These are phyloP conservation scores for Yarrowia divulgata DNA, from an alignment of 805 yeast genomes.

Conservation along the genomic window DNA sequence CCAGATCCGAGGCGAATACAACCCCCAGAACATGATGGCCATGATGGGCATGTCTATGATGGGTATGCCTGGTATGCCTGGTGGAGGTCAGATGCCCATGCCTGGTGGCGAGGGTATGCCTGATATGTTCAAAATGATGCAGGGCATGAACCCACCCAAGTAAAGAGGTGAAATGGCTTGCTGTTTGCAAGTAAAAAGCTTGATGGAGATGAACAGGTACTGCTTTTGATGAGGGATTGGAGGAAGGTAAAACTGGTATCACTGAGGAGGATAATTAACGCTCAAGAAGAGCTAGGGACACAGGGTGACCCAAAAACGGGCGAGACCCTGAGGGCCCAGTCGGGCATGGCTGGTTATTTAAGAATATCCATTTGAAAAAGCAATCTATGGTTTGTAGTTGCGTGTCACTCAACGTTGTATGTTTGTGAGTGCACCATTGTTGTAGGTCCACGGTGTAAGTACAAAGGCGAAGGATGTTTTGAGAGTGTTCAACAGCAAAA, in stretches of 20 bases:
- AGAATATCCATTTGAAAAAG: conserved; percentile 36
- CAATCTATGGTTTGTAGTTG: neutral
- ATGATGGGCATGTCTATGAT: conserved; percentile 50
- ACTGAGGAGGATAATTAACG: conserved; percentile 25
- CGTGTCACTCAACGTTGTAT: too few relatives aligned
- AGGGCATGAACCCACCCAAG: conserved; percentile 34
- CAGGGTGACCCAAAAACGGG: conserved; percentile 35
- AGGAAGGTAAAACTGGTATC: conserved; percentile 25
- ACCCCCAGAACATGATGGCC: conserved; percentile 75
- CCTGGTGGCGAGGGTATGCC: conserved; percentile 35
- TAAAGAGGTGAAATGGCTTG: conserved; percentile 1
- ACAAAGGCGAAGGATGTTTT: too few relatives aligned
- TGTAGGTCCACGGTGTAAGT: too few relatives aligned
- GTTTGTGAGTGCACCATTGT: too few relatives aligned
- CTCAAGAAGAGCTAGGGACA: conserved; percentile 35
- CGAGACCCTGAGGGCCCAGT: conserved; percentile 37
- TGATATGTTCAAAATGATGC: conserved; percentile 35
- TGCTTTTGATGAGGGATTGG: neutral
- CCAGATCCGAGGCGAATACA: conserved; percentile 75
- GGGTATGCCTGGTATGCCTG: conserved; percentile 43
- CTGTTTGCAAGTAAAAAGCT: neutral
- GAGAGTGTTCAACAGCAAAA: too few relatives aligned
- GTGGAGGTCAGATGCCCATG: conserved; percentile 42
- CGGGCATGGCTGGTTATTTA: conserved; percentile 40
- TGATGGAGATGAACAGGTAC: too few relatives aligned